Percentiles rank a stretch among this genome's conserved stretches.
phyloP scores from a whole-genome alignment of 371 early-diverging fungal genomes.

The Mortierella sp. region DNA sequence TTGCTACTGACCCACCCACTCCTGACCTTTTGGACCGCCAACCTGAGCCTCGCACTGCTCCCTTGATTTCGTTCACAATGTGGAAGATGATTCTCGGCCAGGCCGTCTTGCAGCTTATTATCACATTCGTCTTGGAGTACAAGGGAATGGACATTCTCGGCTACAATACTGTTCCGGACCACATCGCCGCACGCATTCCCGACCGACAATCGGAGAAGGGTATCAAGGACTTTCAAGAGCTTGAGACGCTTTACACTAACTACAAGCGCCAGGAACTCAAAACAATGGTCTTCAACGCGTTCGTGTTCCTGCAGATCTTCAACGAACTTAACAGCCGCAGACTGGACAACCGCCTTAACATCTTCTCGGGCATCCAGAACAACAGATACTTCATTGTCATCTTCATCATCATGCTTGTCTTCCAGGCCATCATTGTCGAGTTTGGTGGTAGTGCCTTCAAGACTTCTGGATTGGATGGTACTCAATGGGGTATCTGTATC shows the following conservation, averaged over 20 bases:
- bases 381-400: constrained; percentile 72
- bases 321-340: constrained; percentile 79
- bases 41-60: constrained; percentile 72
- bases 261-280: constrained; percentile 53
- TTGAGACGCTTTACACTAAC: not conserved
- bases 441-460: constrained; percentile 73
- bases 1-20: constrained; percentile 82
- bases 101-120: constrained; percentile 67
- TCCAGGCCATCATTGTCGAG: constrained; percentile 71
- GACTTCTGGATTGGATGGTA: constrained; percentile 58
- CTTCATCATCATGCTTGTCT: constrained; percentile 61
- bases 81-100: constrained; percentile 78
- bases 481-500: constrained; percentile 77
- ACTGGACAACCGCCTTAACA: constrained; percentile 69
- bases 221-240: not conserved
- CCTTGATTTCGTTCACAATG: constrained; percentile 73
- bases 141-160: constrained; percentile 57
- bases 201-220: not conserved
- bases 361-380: constrained; percentile 62
- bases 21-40: constrained; percentile 65
- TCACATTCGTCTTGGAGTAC: constrained; percentile 65
- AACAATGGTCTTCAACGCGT: constrained; percentile 79
- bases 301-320: constrained; percentile 82
- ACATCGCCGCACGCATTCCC: not conserved
- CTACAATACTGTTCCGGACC: constrained; percentile 2